Evolutionary conservation across 1,139 yeast species (phyloP).

Genomic region (Yamadazyma membranifaciens): DNA sequence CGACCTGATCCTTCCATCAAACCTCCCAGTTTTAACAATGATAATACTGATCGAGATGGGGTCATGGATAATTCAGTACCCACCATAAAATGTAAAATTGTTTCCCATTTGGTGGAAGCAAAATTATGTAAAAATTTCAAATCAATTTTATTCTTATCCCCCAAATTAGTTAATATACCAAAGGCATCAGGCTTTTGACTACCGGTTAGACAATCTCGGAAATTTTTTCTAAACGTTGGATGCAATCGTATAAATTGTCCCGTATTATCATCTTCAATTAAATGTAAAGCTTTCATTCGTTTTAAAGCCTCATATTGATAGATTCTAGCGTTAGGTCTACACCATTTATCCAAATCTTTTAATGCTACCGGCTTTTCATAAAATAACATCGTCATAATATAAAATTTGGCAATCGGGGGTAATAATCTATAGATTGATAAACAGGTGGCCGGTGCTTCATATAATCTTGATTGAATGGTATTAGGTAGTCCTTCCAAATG

Average conservation of each 20-base stretch:
- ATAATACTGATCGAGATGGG: slow-evolving; percentile 70
- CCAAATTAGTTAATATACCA: slow-evolving; percentile 35
- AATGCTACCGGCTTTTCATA: slow-evolving; percentile 70
- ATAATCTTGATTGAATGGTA: slow-evolving; percentile 74
- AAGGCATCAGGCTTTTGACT: slow-evolving; percentile 51
- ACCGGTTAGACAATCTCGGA: slow-evolving; percentile 84
- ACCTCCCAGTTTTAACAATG: slow-evolving; percentile 70
- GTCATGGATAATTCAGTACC: slow-evolving; percentile 71
- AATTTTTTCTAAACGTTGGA: slow-evolving; percentile 69
- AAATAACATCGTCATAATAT: slow-evolving; percentile 84
- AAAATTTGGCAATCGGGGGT: slow-evolving; percentile 86
- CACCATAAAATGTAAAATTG: slow-evolving; percentile 94
- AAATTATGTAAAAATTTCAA: slow-evolving; percentile 69
- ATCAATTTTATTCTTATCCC: slow-evolving; percentile 51
- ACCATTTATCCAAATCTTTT: slow-evolving; percentile 73
- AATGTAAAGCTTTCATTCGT: slow-evolving; percentile 71
- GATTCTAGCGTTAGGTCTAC: slow-evolving; percentile 53
- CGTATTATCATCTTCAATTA: slow-evolving; percentile 63
- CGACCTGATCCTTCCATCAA: slow-evolving; percentile 66
- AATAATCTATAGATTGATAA: slow-evolving; percentile 83
- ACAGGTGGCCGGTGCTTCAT: slow-evolving; percentile 85
- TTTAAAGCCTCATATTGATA: slow-evolving; percentile 77
- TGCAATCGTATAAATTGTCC: slow-evolving; percentile 62
- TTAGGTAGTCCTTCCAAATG: slow-evolving; percentile 89
- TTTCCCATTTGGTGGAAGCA: slow-evolving; percentile 90